Evolutionary conservation across 148 eudicot genomes (phyloP).

Genomic region (Limonium bicolor): DNA sequence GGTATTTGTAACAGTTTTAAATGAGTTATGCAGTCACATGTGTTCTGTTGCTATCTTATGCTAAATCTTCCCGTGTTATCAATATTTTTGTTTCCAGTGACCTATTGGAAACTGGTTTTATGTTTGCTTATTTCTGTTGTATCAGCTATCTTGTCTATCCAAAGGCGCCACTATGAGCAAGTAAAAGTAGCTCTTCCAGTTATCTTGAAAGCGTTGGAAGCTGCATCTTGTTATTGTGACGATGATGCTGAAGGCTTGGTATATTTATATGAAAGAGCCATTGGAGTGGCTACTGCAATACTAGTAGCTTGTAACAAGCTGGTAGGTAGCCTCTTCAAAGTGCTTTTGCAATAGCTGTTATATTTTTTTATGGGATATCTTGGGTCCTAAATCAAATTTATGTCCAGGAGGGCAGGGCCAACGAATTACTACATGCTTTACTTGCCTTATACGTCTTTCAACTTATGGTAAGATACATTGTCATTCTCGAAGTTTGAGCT

Average conservation of each 20-base stretch:
- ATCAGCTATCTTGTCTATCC: conserved; percentile 45
- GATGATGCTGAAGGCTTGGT: conserved; percentile 29
- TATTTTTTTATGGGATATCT: conserved; percentile 4
- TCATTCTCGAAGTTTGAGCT: too few species aligned
- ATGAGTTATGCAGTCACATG: too few species aligned
- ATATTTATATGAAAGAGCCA: conserved; percentile 40
- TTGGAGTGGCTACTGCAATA: conserved; percentile 45
- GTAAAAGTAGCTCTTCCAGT: conserved; percentile 60
- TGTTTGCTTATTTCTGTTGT: too few species aligned
- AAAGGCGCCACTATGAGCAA: conserved; percentile 70
- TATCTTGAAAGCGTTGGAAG: conserved; percentile 42
- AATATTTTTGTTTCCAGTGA: too few species aligned
- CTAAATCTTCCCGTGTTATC: too few species aligned
- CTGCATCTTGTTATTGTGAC: conserved; percentile 29
- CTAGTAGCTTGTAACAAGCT: conserved; percentile 39
- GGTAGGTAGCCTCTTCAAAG: conserved; percentile 33
- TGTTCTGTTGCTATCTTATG: too few species aligned
- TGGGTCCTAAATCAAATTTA: conserved; percentile 8
- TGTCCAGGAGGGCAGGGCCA: conserved; percentile 48
- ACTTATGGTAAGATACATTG: conserved; percentile 37
- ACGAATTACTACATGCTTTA: conserved; percentile 38
- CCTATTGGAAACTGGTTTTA: too few species aligned
- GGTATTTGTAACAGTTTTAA: too few species aligned
- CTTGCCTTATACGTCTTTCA: conserved; percentile 67
- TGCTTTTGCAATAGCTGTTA: conserved; percentile 1